phyloP scores from a whole-genome alignment of 306 rosid species.

The Fragaria ananassa region DNA sequence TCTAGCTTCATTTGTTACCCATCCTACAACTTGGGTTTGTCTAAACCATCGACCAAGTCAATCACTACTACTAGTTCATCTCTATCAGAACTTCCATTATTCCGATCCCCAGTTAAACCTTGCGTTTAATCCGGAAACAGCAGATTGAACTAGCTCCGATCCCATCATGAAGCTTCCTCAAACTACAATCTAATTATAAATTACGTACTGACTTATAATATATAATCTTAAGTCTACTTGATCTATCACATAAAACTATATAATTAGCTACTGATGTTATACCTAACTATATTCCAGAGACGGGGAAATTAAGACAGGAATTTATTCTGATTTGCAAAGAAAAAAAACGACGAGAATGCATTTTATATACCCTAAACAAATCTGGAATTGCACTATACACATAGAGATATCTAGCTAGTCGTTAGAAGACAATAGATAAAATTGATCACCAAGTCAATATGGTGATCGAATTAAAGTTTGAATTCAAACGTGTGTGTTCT shows the following conservation, averaged over 20 bases:
- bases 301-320: background rate
- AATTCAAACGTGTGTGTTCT: background rate
- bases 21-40: slow-evolving; percentile 10
- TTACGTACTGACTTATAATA: no score
- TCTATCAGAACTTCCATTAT: background rate
- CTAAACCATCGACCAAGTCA: background rate
- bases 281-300: background rate
- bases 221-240: background rate
- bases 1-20: background rate
- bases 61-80: background rate
- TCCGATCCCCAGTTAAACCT: background rate
- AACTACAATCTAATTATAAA: background rate
- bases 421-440: background rate
- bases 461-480: background rate
- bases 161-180: slow-evolving; percentile 6
- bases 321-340: background rate
- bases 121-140: slow-evolving; percentile 6
- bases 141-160: background rate
- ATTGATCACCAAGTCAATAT: background rate
- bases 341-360: background rate
- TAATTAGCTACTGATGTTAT: background rate
- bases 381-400: background rate
- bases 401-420: background rate
- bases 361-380: background rate
- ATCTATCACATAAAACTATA: background rate